Conservation (phyloP, 2,329 filamentous ascomycete genomes). For the Penicillium sp. region DNA sequence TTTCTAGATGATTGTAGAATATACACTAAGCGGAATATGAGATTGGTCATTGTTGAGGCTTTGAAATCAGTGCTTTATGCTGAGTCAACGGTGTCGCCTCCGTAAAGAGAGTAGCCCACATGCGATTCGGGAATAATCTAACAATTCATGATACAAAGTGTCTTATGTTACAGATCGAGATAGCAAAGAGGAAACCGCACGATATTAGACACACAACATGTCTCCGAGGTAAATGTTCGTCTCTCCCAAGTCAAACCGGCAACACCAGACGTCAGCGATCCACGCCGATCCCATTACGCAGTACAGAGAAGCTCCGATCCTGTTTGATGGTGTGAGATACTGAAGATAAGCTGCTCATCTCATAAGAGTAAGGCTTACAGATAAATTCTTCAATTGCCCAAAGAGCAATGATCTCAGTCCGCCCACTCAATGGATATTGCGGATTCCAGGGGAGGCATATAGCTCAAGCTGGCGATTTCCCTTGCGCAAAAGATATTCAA, state of each 20-base stretch:
- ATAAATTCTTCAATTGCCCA: background rate
- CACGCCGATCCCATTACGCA: no score
- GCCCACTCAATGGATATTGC: slow-evolving; percentile 56
- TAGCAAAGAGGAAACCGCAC: no score
- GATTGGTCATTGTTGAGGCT: slow-evolving; percentile 1
- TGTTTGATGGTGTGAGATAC: background rate
- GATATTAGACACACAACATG: background rate
- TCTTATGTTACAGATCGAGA: background rate
- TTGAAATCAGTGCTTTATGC: no score
- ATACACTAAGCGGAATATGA: background rate
- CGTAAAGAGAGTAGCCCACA: no score
- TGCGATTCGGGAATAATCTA: no score
- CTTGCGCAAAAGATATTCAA: slow-evolving; percentile 81
- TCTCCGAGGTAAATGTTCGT: background rate
- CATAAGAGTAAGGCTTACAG: background rate
- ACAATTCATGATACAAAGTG: no score
- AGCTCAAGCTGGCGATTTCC: slow-evolving; percentile 76
- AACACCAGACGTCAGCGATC: background rate
- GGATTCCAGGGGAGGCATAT: slow-evolving; percentile 75
- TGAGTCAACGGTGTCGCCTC: background rate
- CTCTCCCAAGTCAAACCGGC: background rate
- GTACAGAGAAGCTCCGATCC: background rate
- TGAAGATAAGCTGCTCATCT: background rate
- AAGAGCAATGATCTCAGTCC: background rate
- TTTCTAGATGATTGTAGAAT: background rate